Conservation (phyloP, 192 early-diverging fungal species). For the Pilaira anomala region DNA sequence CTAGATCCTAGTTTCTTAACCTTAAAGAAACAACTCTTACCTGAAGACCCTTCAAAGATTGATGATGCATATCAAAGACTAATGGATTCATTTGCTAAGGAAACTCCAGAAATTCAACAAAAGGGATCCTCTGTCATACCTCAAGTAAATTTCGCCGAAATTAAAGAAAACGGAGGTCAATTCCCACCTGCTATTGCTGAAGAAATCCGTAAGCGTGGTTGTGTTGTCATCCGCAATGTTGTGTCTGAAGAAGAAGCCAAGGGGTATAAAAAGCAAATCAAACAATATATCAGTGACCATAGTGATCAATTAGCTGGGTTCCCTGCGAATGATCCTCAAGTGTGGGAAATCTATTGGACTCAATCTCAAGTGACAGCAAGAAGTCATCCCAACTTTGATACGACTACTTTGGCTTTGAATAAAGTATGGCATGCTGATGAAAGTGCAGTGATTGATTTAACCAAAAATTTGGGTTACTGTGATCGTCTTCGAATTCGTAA, state of each 20-base stretch:
- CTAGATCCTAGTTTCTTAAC: conserved; percentile 24
- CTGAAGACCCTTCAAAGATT: not conserved
- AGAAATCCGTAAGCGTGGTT: conserved; percentile 27
- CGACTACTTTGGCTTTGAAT: conserved; percentile 25
- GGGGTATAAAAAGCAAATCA: conserved; percentile 25
- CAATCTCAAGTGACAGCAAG: conserved; percentile 21
- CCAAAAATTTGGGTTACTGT: conserved; percentile 29
- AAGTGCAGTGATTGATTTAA: conserved; percentile 22
- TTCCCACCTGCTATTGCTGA: conserved; percentile 21
- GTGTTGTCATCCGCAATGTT: conserved; percentile 26
- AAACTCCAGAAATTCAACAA: conserved; percentile 16
- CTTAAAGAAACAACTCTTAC: conserved; percentile 22
- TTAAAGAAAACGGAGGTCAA: conserved; percentile 16
- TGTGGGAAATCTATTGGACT: conserved; percentile 35
- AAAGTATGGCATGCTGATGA: conserved; percentile 24
- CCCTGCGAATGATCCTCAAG: conserved; percentile 20
- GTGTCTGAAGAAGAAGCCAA: conserved; percentile 18
- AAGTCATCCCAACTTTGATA: conserved; percentile 22
- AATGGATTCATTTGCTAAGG: conserved; percentile 11
- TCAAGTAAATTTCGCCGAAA: conserved; percentile 17
- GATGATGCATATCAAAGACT: conserved; percentile 18
- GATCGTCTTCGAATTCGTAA: conserved; percentile 30
- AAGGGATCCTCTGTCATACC: conserved; percentile 24
- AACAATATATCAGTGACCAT: conserved; percentile 21
- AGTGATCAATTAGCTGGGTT: not conserved